These are phyloP conservation scores for Phytophthora tentaculata DNA, from an alignment of 352 stramenopile species.

Conservation along the genomic window DNA sequence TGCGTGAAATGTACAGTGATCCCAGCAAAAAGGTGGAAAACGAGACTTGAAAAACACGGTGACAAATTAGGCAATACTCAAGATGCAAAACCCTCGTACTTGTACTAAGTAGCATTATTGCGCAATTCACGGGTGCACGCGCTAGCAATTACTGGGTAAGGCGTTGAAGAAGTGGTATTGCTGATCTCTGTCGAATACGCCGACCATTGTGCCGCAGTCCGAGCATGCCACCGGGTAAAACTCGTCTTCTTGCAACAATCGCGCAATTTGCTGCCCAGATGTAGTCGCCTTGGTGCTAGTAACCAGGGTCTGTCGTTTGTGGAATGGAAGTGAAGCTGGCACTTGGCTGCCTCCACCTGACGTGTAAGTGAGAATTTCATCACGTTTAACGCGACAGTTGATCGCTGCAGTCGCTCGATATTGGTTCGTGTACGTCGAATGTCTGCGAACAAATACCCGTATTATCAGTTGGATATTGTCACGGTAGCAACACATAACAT, in stretches of 20 bases:
- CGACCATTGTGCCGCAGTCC: constrained; percentile 77
- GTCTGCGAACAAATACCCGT: constrained; percentile 28
- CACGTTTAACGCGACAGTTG: constrained; percentile 78
- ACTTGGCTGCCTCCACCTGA: constrained; percentile 20
- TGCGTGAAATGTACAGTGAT: constrained; percentile 39
- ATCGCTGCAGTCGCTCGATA: constrained; percentile 65
- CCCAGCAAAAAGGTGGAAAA: constrained; percentile 33
- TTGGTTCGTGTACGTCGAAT: constrained; percentile 73
- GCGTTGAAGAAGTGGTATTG: constrained; percentile 85
- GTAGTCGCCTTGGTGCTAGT: constrained; percentile 19
- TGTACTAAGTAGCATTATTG: no score
- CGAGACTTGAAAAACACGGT: no score
- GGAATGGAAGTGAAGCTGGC: constrained; percentile 37
- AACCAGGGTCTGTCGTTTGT: constrained; percentile 44
- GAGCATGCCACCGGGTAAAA: constrained; percentile 76
- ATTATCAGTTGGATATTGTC: constrained; percentile 8
- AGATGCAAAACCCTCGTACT: no score
- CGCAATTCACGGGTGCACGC: no score
- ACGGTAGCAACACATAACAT: constrained; percentile 3
- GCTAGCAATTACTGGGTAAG: constrained; percentile 65
- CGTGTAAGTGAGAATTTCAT: constrained; percentile 72
- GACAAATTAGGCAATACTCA: not conserved
- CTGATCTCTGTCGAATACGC: constrained; percentile 64
- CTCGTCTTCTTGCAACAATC: constrained; percentile 54
- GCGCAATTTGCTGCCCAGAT: constrained; percentile 27